Evolutionary conservation across 805 yeast genomes (phyloP).

Genomic region (Candida sanyiensis): DNA sequence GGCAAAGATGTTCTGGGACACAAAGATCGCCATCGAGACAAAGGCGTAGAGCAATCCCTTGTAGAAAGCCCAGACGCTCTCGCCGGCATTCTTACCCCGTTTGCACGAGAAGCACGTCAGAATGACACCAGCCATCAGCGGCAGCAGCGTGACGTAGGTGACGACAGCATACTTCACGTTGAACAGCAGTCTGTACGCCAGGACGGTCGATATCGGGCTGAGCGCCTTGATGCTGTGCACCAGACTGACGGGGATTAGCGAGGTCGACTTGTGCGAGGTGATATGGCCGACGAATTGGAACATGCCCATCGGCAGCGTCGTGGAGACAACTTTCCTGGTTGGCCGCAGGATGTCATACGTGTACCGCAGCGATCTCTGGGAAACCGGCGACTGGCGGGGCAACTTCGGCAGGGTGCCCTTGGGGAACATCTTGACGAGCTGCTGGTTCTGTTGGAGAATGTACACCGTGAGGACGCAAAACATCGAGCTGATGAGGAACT

Average conservation of each 20-base stretch:
- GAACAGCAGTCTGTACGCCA: constrained; percentile 63
- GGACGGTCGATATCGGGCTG: constrained; percentile 83
- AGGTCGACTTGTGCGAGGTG: constrained; percentile 87
- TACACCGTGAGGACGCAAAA: constrained; percentile 47
- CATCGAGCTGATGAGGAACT: constrained; percentile 66
- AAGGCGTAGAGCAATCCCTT: constrained; percentile 35
- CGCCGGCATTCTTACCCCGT: constrained; percentile 9
- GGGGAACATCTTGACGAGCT: constrained; percentile 34
- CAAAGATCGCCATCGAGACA: constrained; percentile 53
- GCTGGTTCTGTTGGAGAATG: constrained; percentile 32
- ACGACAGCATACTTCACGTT: constrained; percentile 48
- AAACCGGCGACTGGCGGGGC: constrained; percentile 27
- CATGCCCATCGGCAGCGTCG: constrained; percentile 89
- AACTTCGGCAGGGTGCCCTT: constrained; percentile 44
- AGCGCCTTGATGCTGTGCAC: constrained; percentile 93
- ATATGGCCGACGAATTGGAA: constrained; percentile 93
- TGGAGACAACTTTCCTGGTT: constrained; percentile 42
- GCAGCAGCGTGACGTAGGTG: constrained; percentile 76
- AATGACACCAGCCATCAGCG: constrained; percentile 82
- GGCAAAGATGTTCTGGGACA: constrained; percentile 76
- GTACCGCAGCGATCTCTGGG: constrained; percentile 14
- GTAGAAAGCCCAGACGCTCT: constrained; percentile 15
- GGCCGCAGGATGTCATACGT: constrained; percentile 48
- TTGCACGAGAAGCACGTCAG: constrained; percentile 55
- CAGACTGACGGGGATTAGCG: constrained; percentile 85